phyloP scores from a whole-genome alignment of 495 filamentous ascomycete genomes.

The Penicillium pulvis region DNA sequence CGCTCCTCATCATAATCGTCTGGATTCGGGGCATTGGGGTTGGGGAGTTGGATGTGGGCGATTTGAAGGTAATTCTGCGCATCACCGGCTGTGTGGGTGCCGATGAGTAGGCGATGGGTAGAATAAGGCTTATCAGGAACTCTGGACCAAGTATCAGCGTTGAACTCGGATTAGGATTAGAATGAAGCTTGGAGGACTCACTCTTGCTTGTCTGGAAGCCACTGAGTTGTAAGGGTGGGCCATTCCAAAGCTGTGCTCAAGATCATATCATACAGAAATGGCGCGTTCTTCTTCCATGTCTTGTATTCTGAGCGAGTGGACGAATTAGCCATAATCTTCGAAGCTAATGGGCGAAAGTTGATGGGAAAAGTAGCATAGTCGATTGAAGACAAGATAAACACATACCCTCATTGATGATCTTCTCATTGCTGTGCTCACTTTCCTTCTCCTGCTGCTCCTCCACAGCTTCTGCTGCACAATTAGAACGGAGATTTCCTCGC shows the following conservation, averaged over 20 bases:
- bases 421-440: conserved; percentile 74
- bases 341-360: neutral
- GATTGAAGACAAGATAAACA: neutral
- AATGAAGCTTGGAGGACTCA: conserved; percentile 35
- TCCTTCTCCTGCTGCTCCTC: conserved; percentile 62
- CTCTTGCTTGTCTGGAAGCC: conserved; percentile 95
- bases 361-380: neutral
- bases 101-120: conserved; percentile 88
- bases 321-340: neutral
- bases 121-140: conserved; percentile 81
- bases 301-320: conserved; percentile 77
- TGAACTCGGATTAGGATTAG: conserved; percentile 5
- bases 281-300: conserved; percentile 99
- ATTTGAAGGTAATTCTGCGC: conserved; percentile 94
- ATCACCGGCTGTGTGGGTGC: conserved; percentile 88
- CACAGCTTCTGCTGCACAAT: conserved; percentile 35
- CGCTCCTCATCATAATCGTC: conserved; percentile 87
- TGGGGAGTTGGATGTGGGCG: conserved; percentile 87
- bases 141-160: conserved; percentile 35
- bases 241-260: conserved; percentile 93
- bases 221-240: conserved; percentile 97
- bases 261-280: conserved; percentile 97
- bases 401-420: conserved; percentile 90
- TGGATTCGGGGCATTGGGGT: conserved; percentile 68
- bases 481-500: conserved; percentile 17